A percentile compares a stretch with the other conserved stretches of the same genome.
Evolutionary conservation across 441 rosid species (phyloP).

Genomic region (Erysimum cheiri): DNA sequence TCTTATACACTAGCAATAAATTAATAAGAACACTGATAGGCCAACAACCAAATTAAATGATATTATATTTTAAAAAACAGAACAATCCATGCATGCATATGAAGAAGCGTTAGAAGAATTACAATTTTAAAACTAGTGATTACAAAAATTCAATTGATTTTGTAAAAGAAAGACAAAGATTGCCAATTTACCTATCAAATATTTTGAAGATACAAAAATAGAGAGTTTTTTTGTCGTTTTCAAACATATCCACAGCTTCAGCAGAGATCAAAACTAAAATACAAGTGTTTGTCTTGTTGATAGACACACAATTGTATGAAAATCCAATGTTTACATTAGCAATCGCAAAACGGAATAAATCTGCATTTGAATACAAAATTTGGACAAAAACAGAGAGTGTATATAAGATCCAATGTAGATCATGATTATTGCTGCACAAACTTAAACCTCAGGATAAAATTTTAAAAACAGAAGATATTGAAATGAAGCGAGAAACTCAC

Average conservation of each 20-base stretch:
- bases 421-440: constrained; percentile 11
- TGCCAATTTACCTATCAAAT: neutral
- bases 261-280: neutral
- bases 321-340: neutral
- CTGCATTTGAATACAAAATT: neutral
- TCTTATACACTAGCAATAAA: constrained; percentile 19
- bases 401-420: neutral
- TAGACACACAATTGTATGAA: neutral
- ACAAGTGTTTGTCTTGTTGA: neutral
- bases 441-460: neutral
- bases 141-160: neutral
- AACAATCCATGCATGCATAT: constrained; percentile 42
- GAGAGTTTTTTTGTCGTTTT: neutral
- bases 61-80: neutral
- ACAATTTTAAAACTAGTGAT: neutral
- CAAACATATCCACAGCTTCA: constrained; percentile 8
- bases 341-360: constrained; percentile 18
- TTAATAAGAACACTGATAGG: constrained; percentile 31
- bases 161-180: neutral
- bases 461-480: neutral
- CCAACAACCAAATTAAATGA: constrained; percentile 41
- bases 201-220: neutral
- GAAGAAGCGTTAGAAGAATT: neutral
- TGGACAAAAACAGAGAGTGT: constrained; percentile 13
- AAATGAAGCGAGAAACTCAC: constrained; percentile 42